Evolutionary conservation across 768 basidiomycete species (phyloP), one percentile per base, ranked within the genome.

Genomic region (Galerina sulciceps): DNA sequence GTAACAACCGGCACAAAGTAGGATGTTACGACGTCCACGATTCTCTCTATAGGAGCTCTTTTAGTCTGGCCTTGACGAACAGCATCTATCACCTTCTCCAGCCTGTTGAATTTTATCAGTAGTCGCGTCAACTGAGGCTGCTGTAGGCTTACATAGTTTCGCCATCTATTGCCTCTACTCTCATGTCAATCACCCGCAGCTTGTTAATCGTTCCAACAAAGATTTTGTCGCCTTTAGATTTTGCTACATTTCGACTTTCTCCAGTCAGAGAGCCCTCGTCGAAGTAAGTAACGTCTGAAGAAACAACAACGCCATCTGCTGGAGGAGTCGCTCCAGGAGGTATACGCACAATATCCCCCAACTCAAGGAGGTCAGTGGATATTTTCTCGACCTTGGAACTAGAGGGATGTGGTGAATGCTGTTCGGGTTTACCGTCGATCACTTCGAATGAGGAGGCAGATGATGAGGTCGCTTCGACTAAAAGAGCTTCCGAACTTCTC

Each of bases 201-300:
- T 85, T 81, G 70, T 94, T 94, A 64, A 89, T 84, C 0, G 93
- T 93, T 1, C 93, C 94, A 1, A 91, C 81, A 65, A 82, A 89
- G 18, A 95, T 82, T 41, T 75, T 75, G 67, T 93, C 92, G 15
- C 88, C 88, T 1, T 68, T 43, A 1, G 58, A 58, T 68, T 95
- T 95, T 60, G 68, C 74, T 23, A 93, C 80, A 0, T 79, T 82
- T 42, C 74, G 76, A 13, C 87, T 85, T 71, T 95, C 93, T 4
- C 93, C 93, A 0, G 94, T 95, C 50, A 95, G 76, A 2, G 90
- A 92, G 59, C 91, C 90, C 69, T 95, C 93, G 64, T 94, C 91
- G 61, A 95, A 93, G 0, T 75, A 71, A 1, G 79, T 75, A 34
- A 75, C 72, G 0, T 62, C 64, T 0, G 79, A 78, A 3, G 79